phyloP scores from a whole-genome alignment of 2,329 filamentous ascomycete genomes.

The Lecanoromycetidae sp. region DNA sequence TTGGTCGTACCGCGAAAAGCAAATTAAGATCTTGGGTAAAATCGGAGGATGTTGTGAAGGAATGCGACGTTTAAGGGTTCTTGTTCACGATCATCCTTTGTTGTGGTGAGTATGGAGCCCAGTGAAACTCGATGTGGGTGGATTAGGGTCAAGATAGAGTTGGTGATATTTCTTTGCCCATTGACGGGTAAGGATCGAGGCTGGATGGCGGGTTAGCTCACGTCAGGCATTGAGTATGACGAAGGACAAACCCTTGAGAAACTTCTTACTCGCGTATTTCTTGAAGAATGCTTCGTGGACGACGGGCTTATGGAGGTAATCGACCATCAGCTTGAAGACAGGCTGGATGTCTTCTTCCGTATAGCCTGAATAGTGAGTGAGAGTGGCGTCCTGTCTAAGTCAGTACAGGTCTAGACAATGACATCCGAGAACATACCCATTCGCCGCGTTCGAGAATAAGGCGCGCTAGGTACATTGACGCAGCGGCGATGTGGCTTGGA shows the following conservation, averaged over 20 bases:
- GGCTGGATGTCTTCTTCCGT: slow-evolving; percentile 85
- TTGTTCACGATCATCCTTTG: not conserved
- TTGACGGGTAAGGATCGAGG: slow-evolving; percentile 77
- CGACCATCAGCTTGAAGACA: slow-evolving; percentile 86
- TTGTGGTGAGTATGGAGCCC: not conserved
- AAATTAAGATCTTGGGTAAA: not conserved
- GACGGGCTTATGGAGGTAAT: slow-evolving; percentile 84
- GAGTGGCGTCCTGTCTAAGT: slow-evolving; percentile 56
- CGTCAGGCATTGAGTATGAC: not conserved
- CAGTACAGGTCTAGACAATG: slow-evolving; percentile 14
- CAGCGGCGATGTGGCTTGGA: slow-evolving; percentile 81
- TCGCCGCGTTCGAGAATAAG: slow-evolving; percentile 79
- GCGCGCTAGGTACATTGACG: slow-evolving; percentile 88
- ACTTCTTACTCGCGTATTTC: slow-evolving; percentile 99
- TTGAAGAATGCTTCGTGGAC: slow-evolving; percentile 97
- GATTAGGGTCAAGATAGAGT: slow-evolving; percentile 11
- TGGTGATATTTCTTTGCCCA: slow-evolving; percentile 73
- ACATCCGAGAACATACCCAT: slow-evolving; percentile 55
- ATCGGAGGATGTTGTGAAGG: no score
- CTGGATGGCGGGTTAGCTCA: slow-evolving; percentile 36
- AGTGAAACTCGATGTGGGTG: not conserved
- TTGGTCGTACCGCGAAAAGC: not conserved
- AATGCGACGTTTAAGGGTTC: no score
- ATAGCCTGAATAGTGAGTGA: slow-evolving; percentile 87
- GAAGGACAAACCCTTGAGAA: slow-evolving; percentile 56